phyloP scores from a whole-genome alignment of 2,329 filamentous ascomycete species.

The Colletotrichum higginsianum region DNA sequence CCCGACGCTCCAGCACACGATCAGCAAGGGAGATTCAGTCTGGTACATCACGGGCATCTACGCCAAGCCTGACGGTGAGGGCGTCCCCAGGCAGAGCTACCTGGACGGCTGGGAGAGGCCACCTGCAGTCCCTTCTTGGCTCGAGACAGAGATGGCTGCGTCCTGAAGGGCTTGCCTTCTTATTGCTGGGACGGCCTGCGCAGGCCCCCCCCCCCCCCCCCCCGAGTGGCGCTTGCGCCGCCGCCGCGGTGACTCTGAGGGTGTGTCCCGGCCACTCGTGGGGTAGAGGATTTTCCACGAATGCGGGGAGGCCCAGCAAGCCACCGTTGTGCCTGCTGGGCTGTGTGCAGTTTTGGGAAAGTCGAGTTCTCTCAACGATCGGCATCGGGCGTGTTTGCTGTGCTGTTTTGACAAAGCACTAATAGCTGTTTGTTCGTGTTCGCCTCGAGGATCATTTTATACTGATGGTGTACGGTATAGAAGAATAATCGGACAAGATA shows the following conservation, averaged over 20 bases:
- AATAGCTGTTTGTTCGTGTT: neutral
- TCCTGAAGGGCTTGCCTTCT: constrained; percentile 30
- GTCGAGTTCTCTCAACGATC: neutral
- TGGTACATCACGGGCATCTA: constrained; percentile 83
- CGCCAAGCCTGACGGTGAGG: constrained; percentile 73
- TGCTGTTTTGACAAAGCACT: neutral
- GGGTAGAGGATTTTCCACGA: constrained; percentile 26
- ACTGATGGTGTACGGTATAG: too few species aligned
- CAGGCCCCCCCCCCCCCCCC: too few species aligned
- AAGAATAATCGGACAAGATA: too few species aligned
- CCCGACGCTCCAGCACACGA: constrained; percentile 76
- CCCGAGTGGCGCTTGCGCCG: neutral
- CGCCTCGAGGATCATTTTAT: neutral
- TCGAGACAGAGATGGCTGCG: constrained; percentile 64
- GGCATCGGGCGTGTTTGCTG: neutral
- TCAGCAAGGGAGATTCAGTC: constrained; percentile 69
- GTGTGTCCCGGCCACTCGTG: neutral
- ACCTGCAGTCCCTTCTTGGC: constrained; percentile 73
- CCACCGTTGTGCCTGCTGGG: constrained; percentile 2
- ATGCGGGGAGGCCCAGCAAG: constrained; percentile 14
- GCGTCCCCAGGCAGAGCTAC: constrained; percentile 67
- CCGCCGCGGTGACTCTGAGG: neutral
- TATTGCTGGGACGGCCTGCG: neutral
- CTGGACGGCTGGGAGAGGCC: constrained; percentile 72
- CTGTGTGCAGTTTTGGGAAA: neutral